Evolutionary conservation across 768 basidiomycete genomes (phyloP).

Genomic region (Jaapia argillacea): DNA sequence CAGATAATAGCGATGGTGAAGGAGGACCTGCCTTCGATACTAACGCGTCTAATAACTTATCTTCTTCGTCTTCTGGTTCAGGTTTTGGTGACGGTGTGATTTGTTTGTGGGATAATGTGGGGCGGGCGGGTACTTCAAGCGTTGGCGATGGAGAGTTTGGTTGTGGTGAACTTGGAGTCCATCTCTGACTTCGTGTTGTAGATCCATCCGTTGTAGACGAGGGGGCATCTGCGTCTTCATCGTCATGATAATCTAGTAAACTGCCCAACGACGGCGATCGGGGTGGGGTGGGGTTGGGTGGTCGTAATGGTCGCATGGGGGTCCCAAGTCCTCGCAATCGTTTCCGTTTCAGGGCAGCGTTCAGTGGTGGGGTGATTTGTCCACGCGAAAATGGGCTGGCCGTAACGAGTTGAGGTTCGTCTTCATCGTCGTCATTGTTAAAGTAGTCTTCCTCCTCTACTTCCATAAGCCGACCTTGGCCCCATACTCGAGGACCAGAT

Average conservation of each 20-base stretch:
- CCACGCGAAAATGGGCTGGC: conserved; percentile 21
- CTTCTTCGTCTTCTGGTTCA: conserved; percentile 32
- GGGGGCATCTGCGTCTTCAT: conserved; percentile 45
- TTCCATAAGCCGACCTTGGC: conserved; percentile 42
- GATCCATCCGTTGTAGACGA: conserved; percentile 13
- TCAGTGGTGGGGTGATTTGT: conserved; percentile 14
- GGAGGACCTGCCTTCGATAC: conserved; percentile 24
- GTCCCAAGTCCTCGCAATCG: conserved; percentile 20
- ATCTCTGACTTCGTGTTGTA: conserved; percentile 8
- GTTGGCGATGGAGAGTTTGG: conserved; percentile 7
- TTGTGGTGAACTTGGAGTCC: conserved; percentile 2
- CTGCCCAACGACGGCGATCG: conserved; percentile 44
- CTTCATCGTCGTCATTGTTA: conserved; percentile 80
- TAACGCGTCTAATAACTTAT: conserved; percentile 48
- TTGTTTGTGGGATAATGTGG: conserved; percentile 30
- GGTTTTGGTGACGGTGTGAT: conserved; percentile 8
- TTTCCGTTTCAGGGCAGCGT: conserved; percentile 42
- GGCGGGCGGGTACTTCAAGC: conserved; percentile 13
- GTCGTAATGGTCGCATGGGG: conserved; percentile 12
- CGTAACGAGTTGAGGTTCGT: too few species aligned
- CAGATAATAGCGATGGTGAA: conserved; percentile 11
- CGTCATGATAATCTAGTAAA: conserved; percentile 73
- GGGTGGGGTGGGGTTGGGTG: conserved; percentile 24
- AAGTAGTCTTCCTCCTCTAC: conserved; percentile 91
- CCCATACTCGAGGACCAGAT: conserved; percentile 18